These are phyloP conservation scores for Conticribra weissflogii DNA, from an alignment of 108 stramenopile genomes.

Conservation along the genomic window DNA sequence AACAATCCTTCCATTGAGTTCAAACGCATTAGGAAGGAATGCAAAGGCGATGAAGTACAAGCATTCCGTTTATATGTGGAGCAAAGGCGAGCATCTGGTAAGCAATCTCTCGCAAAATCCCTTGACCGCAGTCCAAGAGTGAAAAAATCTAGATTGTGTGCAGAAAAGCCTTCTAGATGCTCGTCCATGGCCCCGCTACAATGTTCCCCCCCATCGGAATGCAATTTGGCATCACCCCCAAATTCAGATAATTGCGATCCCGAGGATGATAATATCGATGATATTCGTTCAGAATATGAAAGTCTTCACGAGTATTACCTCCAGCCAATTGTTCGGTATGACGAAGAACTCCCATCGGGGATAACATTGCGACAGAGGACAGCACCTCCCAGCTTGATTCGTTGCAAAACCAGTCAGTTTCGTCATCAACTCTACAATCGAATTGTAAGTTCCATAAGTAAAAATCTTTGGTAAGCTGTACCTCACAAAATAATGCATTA, in stretches of 20 bases:
- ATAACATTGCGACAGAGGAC: constrained; percentile 18
- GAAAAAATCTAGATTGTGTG: too few species aligned
- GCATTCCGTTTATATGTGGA: background rate
- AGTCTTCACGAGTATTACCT: constrained; percentile 11
- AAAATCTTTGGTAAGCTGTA: background rate
- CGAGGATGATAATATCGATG: too few species aligned
- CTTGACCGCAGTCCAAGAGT: too few species aligned
- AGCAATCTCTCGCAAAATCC: background rate
- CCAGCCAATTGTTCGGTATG: constrained; percentile 3
- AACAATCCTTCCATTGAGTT: background rate
- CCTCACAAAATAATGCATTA: background rate
- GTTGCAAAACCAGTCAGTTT: constrained; percentile 11
- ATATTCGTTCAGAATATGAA: too few species aligned
- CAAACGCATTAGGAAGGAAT: background rate
- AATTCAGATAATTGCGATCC: too few species aligned
- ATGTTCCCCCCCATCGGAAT: too few species aligned
- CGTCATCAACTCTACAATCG: constrained; percentile 12
- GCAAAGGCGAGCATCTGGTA: background rate
- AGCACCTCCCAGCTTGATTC: constrained; percentile 1
- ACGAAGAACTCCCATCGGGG: constrained; percentile 25
- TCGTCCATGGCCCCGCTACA: too few species aligned
- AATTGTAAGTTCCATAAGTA: background rate
- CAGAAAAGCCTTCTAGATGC: too few species aligned
- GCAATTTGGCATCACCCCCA: too few species aligned
- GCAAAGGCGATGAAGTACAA: constrained; percentile 3